Base-by-base conservation (phyloP, 805 yeast genomes). In the Torulaspora franciscae region DNA sequence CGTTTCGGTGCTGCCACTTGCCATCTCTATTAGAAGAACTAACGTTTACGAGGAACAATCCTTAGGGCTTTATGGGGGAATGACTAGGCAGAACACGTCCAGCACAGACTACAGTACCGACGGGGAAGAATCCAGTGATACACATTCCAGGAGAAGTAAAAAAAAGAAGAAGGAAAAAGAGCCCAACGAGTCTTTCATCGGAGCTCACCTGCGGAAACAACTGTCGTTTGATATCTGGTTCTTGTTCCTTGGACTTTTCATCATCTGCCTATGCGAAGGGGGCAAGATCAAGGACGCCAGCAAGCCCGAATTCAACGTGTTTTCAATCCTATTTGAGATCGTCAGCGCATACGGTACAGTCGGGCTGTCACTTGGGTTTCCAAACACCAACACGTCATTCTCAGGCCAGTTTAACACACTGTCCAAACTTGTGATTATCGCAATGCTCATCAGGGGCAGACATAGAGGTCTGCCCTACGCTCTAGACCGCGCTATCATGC, bases 41-140 rank as follows among this genome's bases (percentile, higher is more conserved):
- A 93, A 93, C 63, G 99, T 93, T 44, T 93, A 93, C 68, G 99
- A 93, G 63, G 99, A 93, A 59, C 98, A 89, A 61, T 85, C 96
- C 0, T 68, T 93, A 45, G 99, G 99, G n/a, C 76, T 89, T n/a
- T 90, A 86, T 59, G 74, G 68, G n/a, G 52, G 49, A 17, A 36
- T 47, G 13, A 61, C 54, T 4, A 45, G 46, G 3, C 59, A 53
- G 4, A 59, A 56, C 9, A 38, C 13, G 8, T 24, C 14, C 17
- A 13, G 25, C 25, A 17, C 40, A 17, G 37, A 26, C 10, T 19
- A 37, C 15, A 51, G 51, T 22, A 50, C 46, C 14, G 51, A 42
- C 13, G 51, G 49, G 22, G 45, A 47, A 27, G 53, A 32, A 25
- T 33, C 36, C 15, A 40, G 22, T 23, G 36, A 34, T 29, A 37